Conservation (phyloP, 106 monocot species). For the Phalaenopsis equestris region DNA sequence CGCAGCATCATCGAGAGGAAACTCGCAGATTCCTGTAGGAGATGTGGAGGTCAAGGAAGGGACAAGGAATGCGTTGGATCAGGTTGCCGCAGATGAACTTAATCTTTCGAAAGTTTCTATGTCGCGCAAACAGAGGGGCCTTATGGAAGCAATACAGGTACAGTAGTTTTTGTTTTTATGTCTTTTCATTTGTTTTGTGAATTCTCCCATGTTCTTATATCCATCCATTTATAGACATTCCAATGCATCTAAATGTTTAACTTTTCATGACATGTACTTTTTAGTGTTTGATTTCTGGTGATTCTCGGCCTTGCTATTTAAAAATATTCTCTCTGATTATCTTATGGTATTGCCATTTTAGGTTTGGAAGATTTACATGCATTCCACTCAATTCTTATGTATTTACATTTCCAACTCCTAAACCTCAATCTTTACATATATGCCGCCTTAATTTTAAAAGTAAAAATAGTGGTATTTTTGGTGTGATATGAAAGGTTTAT, state of each 20-base stretch:
- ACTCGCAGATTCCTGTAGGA: slow-evolving; percentile 9
- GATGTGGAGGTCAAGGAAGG: slow-evolving; percentile 17
- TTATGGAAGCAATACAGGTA: slow-evolving; percentile 89
- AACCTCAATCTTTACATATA: too few relatives aligned
- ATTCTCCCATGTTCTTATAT: too few relatives aligned
- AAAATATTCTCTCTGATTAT: background rate
- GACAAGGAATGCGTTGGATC: slow-evolving; percentile 12
- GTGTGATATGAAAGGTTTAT: too few relatives aligned
- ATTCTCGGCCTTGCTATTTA: too few relatives aligned
- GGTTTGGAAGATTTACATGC: too few relatives aligned
- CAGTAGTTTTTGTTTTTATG: background rate
- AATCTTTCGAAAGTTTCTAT: slow-evolving; percentile 45
- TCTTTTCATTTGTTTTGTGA: background rate
- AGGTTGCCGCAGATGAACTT: slow-evolving; percentile 29
- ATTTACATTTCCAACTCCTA: background rate
- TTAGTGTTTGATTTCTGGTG: too few relatives aligned
- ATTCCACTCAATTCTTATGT: background rate
- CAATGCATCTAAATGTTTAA: too few relatives aligned
- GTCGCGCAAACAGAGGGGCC: slow-evolving; percentile 66
- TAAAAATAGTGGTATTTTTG: too few relatives aligned
- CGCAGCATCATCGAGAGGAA: slow-evolving; percentile 38
- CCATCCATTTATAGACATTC: too few relatives aligned
- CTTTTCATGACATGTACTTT: too few relatives aligned
- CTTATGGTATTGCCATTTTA: background rate
- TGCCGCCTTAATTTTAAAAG: too few relatives aligned